Evolutionary conservation across 176 grass and related monocot species (phyloP), one percentile per base, ranked within the genome.

Genomic region (Cenchrus fungigraminus): DNA sequence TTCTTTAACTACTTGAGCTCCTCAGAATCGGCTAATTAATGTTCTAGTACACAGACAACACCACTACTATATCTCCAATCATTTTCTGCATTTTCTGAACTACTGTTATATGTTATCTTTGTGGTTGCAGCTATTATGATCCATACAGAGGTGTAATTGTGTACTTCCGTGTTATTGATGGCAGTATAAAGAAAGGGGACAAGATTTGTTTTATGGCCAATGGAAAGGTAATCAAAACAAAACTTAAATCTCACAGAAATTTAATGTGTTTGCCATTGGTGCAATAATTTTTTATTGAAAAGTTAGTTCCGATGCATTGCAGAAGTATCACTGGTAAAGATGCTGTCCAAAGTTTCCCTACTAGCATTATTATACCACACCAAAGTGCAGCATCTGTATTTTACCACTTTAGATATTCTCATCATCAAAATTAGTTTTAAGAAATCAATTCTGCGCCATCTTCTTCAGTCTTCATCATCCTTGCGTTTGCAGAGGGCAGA

Each of bases 61-160:
- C 29, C 42, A 80, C 22, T 82, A 55, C 1, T 34, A 44, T 77
- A 51, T 83, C 20, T 70, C 22, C 22, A 2, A 83, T 40, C 28
- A 71, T 34, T 71, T 88, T 82, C 37, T 69, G n/a, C 52, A 66
- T 76, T 86, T 17, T 52, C 57, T 86, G 19, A 80, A 65, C 65
- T 85, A 44, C 64, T 70, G 67, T 56, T 12, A 29, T 25, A 55
- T 60, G 16, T 75, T 91, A 37, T 72, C 67, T 83, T 51, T 62
- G 81, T 75, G 73, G 52, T 89, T 91, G 82, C 89, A 98, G 95
- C 85, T 98, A 98, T 83, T 98, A 95, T 73, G 95, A 98, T 90
- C 58, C 93, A 85, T 98, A 98, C 72, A 95, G 93, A 95, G 95
- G 95, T 15, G 93, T 98, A 52, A 93, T 98, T 85, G 95, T 98